Base-by-base conservation (phyloP, 116 monocot species). In the Trichopus zeylanicus region DNA sequence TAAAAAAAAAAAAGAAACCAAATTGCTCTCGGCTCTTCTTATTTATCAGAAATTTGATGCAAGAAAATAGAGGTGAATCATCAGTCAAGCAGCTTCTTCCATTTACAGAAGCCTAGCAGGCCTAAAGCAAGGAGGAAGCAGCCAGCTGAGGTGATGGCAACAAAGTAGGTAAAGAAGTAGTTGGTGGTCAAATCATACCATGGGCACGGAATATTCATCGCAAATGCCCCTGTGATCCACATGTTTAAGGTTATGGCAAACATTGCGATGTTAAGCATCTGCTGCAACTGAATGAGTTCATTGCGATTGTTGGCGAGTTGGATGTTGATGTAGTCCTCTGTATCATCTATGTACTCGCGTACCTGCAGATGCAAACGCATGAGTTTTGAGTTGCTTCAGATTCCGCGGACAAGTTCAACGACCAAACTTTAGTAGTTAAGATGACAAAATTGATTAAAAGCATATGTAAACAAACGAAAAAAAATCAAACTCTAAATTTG, bases 291-390 rank as follows among this genome's bases (percentile, higher is more conserved):
- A 64, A 81, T 81, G 34, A 81, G 72, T 54, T 73, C 72, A 46
- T 81, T 81, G 42, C 81, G 47, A 29, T 72, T 76, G 54, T 69
- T 81, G 61, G 69, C 76, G 2, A 76, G 73, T 57, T 81, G 81
- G 52, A 81, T 68, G 46, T 81, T 72, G 31, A 81, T 73, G 57
- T 76, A 81, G 32, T 76, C 76, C 20, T 74, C 79, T 64, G 78
- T 72, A 28, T 78, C 78, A 67, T 78, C 72, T 7, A 78, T 72
- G 53, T 72, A 72, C 53, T 78, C 72, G 21, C 78, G 30, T 20
- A 78, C 72, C 78, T 78, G 56, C 47, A 20, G n/a, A 19, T 32
- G 53, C 20, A 60, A 3, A 13, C 4, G 7, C 33, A 54, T n/a
- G n/a, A n/a, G n/a, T n/a, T n/a, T n/a, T n/a, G n/a, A n/a, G n/a